These are phyloP conservation scores for Peziza echinospora DNA, from an alignment of 495 filamentous ascomycete species.

Conservation along the genomic window DNA sequence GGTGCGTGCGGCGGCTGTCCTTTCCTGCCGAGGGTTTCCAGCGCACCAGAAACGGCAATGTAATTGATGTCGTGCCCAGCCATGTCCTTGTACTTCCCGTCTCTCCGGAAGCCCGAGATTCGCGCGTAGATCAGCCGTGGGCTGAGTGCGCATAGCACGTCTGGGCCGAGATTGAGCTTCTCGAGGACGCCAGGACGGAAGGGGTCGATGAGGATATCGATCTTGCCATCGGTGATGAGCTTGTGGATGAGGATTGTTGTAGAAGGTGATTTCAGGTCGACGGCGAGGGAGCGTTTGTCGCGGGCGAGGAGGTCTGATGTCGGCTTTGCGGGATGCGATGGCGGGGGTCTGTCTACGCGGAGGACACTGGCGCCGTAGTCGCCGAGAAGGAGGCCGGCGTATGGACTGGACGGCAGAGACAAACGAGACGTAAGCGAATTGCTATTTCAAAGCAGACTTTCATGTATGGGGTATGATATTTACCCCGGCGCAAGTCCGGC, in stretches of 20 bases:
- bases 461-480: no score
- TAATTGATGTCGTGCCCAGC: slow-evolving; percentile 98
- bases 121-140: slow-evolving; percentile 62
- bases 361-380: slow-evolving; percentile 77
- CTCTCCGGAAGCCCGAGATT: slow-evolving; percentile 72
- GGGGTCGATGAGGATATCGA: slow-evolving; percentile 73
- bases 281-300: slow-evolving; percentile 51
- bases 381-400: slow-evolving; percentile 68
- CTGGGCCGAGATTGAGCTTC: slow-evolving; percentile 52
- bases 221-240: slow-evolving; percentile 30
- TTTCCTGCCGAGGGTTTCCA: slow-evolving; percentile 50
- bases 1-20: slow-evolving; percentile 54
- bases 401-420: slow-evolving; percentile 57
- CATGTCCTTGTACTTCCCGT: slow-evolving; percentile 67
- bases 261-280: slow-evolving; percentile 48
- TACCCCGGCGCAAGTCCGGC: slow-evolving; percentile 73
- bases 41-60: slow-evolving; percentile 63
- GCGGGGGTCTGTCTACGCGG: slow-evolving; percentile 50
- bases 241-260: slow-evolving; percentile 42
- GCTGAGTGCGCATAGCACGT: slow-evolving; percentile 39
- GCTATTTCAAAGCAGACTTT: slow-evolving; percentile 2
- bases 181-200: slow-evolving; percentile 82
- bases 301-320: slow-evolving; percentile 51
- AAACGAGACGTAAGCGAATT: neutral
- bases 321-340: slow-evolving; percentile 17